Evolutionary conservation across 2,329 filamentous ascomycete genomes (phyloP).

Genomic region (Emmonsia crescens): DNA sequence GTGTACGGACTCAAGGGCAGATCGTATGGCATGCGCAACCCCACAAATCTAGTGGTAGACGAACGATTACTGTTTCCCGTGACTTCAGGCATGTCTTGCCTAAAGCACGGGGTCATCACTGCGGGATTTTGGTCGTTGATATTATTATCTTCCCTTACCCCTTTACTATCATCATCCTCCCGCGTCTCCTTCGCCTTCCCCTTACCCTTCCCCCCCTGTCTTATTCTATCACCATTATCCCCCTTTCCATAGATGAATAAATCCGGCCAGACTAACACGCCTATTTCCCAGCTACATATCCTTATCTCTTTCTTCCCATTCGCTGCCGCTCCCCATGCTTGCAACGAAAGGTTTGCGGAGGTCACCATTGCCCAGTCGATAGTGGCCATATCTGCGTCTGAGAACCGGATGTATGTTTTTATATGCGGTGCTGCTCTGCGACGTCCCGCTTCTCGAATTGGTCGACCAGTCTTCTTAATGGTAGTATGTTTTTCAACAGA

Average conservation of each 20-base stretch:
- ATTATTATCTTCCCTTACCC: background rate
- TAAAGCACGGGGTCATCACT: constrained; percentile 60
- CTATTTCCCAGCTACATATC: constrained; percentile 73
- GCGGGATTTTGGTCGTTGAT: constrained; percentile 18
- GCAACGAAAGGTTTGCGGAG: constrained; percentile 83
- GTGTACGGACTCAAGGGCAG: constrained; percentile 60
- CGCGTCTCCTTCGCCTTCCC: constrained; percentile 7
- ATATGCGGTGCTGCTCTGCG: constrained; percentile 71
- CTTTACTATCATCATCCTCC: constrained; percentile 3
- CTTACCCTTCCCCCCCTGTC: constrained; percentile 6
- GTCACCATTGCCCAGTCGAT: constrained; percentile 82
- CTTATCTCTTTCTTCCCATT: constrained; percentile 51
- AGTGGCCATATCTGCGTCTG: constrained; percentile 25
- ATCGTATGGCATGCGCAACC: constrained; percentile 72
- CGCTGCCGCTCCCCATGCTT: constrained; percentile 68
- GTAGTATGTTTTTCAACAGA: background rate
- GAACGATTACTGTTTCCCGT: background rate
- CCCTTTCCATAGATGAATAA: constrained; percentile 29
- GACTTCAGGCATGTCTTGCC: constrained; percentile 43
- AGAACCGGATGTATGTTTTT: constrained; percentile 72
- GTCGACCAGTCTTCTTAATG: background rate
- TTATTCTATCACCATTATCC: constrained; percentile 31
- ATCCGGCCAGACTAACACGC: constrained; percentile 70
- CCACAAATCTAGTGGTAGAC: constrained; percentile 39
- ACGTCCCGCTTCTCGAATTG: constrained; percentile 45